These are phyloP conservation scores for Umbelopsis ramanniana DNA, from an alignment of 192 early-diverging fungal genomes.

Conservation along the genomic window DNA sequence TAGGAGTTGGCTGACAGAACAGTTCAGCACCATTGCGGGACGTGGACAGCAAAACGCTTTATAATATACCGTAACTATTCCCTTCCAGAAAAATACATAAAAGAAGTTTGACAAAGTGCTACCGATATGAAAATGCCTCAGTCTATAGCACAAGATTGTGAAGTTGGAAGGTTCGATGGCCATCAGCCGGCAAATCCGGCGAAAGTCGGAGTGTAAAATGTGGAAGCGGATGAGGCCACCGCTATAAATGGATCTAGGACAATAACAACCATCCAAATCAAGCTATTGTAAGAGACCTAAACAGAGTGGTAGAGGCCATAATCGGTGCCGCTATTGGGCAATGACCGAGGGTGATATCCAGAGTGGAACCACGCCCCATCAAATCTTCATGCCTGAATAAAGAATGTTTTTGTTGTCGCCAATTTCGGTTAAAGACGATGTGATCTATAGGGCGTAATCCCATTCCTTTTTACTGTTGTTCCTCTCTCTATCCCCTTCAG, in stretches of 20 bases:
- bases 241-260: neutral
- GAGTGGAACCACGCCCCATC: neutral
- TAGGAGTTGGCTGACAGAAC: no score
- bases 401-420: constrained; percentile 24
- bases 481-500: neutral
- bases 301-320: neutral
- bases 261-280: constrained; percentile 20
- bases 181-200: neutral
- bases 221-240: neutral
- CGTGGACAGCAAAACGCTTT: no score
- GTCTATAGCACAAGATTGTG: neutral
- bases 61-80: no score
- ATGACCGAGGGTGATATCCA: constrained; percentile 4
- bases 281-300: constrained; percentile 6
- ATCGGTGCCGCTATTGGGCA: constrained; percentile 20
- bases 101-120: no score
- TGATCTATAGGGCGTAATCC: no score
- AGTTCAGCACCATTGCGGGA: no score
- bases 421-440: neutral
- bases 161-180: neutral
- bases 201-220: neutral
- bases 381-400: neutral
- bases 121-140: neutral
- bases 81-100: no score
- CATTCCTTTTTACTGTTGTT: neutral